phyloP scores from a whole-genome alignment of 257 asterid species.

The Solanum pimpinellifolium region DNA sequence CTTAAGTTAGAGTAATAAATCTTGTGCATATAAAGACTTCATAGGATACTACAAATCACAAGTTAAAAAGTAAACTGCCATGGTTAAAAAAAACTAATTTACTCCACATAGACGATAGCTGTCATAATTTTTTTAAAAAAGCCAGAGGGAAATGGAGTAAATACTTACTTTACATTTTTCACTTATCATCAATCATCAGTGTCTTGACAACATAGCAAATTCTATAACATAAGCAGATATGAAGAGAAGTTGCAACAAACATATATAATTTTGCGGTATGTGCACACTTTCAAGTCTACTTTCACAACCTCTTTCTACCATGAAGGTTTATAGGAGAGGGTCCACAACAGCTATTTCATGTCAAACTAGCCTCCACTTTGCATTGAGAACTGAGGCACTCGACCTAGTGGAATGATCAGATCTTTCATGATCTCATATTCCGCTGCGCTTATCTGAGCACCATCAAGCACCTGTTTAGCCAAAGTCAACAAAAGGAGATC shows the following conservation, averaged over 20 bases:
- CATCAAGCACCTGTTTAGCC: constrained; percentile 55
- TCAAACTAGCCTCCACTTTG: constrained; percentile 59
- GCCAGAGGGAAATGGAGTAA: neutral
- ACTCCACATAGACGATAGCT: neutral
- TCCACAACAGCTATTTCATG: neutral
- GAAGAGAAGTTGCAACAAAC: neutral
- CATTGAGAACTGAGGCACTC: constrained; percentile 64
- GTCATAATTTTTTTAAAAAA: neutral
- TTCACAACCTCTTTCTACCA: neutral
- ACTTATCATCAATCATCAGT: neutral
- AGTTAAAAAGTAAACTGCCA: neutral
- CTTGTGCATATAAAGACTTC: neutral
- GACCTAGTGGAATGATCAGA: constrained; percentile 78
- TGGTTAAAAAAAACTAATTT: neutral
- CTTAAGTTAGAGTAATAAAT: neutral
- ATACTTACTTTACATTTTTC: neutral
- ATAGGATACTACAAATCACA: neutral
- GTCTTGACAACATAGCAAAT: neutral
- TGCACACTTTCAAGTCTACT: neutral
- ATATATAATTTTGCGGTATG: neutral
- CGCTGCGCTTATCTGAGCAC: constrained; percentile 50
- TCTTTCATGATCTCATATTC: constrained; percentile 89
- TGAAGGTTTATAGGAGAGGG: neutral
- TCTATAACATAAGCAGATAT: neutral
- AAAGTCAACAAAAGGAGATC: neutral